These are phyloP conservation scores for Mucor velutinosus DNA, from an alignment of 371 early-diverging fungal species.

Conservation along the genomic window DNA sequence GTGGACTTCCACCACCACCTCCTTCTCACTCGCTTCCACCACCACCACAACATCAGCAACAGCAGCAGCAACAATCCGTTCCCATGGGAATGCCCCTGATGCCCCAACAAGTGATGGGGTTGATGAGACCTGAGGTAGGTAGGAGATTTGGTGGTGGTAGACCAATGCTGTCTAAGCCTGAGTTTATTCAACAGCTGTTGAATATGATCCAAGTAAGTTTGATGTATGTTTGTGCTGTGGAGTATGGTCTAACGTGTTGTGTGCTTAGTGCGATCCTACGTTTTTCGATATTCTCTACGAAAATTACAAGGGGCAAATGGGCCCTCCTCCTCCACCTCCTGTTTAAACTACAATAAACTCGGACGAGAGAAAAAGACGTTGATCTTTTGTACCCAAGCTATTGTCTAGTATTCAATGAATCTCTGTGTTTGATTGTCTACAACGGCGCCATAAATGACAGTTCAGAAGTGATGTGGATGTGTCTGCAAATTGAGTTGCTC, in stretches of 20 bases:
- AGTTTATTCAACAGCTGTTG: conserved; percentile 53
- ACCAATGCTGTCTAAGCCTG: conserved; percentile 43
- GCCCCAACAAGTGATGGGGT: conserved; percentile 28
- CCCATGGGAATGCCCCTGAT: conserved; percentile 26
- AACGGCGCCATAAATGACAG: no score
- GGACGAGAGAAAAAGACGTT: neutral
- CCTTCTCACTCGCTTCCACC: conserved; percentile 7
- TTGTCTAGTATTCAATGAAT: neutral
- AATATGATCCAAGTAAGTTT: conserved; percentile 45
- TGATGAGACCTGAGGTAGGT: conserved; percentile 31
- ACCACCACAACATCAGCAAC: conserved; percentile 8
- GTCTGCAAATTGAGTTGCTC: no score
- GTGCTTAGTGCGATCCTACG: conserved; percentile 31
- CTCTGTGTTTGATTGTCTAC: no score
- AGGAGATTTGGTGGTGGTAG: conserved; percentile 24
- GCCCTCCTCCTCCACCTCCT: conserved; percentile 5
- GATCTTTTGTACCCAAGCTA: neutral
- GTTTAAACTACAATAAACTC: neutral
- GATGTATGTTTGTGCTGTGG: neutral
- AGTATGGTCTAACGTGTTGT: neutral
- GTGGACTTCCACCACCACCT: conserved; percentile 24
- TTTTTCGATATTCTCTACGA: conserved; percentile 41
- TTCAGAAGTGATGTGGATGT: no score
- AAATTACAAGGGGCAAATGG: conserved; percentile 23
- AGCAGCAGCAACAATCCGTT: conserved; percentile 5